Percentiles rank a stretch among this genome's conserved stretches.
Evolutionary conservation across 2,329 filamentous ascomycete genomes (phyloP).

Genomic region (Aspergillus tubingensis): DNA sequence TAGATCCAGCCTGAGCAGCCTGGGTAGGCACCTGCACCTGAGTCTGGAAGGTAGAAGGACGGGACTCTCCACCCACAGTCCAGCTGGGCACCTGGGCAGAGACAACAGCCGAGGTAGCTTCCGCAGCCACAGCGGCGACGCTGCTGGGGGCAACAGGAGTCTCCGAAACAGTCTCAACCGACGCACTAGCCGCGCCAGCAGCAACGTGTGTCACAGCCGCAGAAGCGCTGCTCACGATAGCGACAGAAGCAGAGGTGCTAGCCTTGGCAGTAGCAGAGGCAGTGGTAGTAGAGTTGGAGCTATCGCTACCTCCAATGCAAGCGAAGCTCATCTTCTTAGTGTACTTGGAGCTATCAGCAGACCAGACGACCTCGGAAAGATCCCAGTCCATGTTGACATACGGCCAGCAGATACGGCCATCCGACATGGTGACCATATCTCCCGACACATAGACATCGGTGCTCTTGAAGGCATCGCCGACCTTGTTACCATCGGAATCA

Average conservation of each 20-base stretch:
- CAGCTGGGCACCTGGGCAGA: not conserved
- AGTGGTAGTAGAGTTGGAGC: not conserved
- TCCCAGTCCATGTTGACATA: conserved; percentile 47
- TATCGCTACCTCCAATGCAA: conserved; percentile 25
- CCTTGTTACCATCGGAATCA: conserved; percentile 52
- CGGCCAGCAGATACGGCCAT: conserved; percentile 58
- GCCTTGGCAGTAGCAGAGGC: not conserved
- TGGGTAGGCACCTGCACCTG: not conserved
- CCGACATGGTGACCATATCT: conserved; percentile 63
- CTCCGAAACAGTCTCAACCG: not conserved
- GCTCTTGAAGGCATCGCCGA: conserved; percentile 54
- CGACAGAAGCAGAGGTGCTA: not conserved
- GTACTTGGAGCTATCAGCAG: conserved; percentile 9
- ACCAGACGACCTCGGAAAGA: conserved; percentile 35
- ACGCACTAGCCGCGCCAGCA: not conserved
- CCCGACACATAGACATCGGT: conserved; percentile 61
- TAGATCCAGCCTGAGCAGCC: not conserved
- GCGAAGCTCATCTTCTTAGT: conserved; percentile 29
- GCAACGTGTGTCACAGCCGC: not conserved
- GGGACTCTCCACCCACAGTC: not conserved
- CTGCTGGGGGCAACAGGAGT: not conserved
- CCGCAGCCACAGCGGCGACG: not conserved
- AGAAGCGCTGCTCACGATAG: not conserved
- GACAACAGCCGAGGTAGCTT: not conserved
- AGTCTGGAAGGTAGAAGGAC: not conserved